These are phyloP conservation scores for Trichosporon sp. DNA, from an alignment of 1,284 basidiomycete species.

Conservation along the genomic window DNA sequence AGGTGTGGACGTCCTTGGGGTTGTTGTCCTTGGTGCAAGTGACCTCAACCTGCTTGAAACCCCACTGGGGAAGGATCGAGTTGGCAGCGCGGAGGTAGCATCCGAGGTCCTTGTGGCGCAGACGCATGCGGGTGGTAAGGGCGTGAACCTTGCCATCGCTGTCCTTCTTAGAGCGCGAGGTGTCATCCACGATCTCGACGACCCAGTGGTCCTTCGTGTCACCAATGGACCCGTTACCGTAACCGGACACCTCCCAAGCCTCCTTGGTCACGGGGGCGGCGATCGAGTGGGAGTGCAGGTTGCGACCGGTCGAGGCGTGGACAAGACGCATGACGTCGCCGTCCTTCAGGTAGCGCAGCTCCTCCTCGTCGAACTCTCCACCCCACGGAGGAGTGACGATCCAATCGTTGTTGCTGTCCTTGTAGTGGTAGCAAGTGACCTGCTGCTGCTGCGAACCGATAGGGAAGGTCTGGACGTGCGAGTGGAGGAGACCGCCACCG, in stretches of 20 bases:
- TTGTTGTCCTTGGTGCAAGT: conserved; percentile 89
- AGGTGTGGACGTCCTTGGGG: conserved; percentile 79
- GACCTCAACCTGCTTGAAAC: conserved; percentile 98
- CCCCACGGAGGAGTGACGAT: conserved; percentile 74
- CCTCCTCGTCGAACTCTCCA: conserved; percentile 58
- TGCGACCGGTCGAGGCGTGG: conserved; percentile 79
- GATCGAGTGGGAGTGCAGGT: conserved; percentile 90
- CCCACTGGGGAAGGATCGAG: conserved; percentile 91
- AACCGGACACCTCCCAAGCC: conserved; percentile 88
- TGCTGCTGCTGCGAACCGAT: conserved; percentile 93
- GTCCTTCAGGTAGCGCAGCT: conserved; percentile 71
- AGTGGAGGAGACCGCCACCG: conserved; percentile 94
- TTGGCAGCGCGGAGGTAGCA: conserved; percentile 93
- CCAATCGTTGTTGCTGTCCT: conserved; percentile 97
- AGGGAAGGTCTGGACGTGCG: conserved; percentile 92
- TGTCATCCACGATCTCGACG: conserved; percentile 91
- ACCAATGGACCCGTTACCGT: conserved; percentile 84
- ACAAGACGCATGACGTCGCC: conserved; percentile 79
- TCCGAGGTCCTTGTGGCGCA: conserved; percentile 74
- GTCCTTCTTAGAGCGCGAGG: conserved; percentile 65
- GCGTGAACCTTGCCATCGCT: conserved; percentile 71
- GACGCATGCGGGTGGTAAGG: conserved; percentile 83
- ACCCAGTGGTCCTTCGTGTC: conserved; percentile 90
- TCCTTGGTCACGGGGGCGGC: conserved; percentile 87
- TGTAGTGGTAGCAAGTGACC: conserved; percentile 99